Conservation (phyloP, 2,329 filamentous ascomycete species). For the Colletotrichum magnum region DNA sequence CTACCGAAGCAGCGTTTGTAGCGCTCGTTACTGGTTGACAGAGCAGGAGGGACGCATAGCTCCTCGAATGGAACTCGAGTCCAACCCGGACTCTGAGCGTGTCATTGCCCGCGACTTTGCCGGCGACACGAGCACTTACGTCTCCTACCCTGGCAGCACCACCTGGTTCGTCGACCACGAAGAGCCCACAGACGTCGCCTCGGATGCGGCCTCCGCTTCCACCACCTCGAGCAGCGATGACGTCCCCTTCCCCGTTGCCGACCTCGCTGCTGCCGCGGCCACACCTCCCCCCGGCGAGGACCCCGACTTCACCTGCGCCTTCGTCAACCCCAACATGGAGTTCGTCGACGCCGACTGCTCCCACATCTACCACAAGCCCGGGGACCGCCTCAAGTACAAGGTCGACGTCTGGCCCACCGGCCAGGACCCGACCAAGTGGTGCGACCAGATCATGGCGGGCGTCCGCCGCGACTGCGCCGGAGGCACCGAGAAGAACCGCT, state of each 20-base stretch:
- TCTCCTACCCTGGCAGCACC: neutral
- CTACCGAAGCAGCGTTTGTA: conserved; percentile 28
- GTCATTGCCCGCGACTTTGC: neutral
- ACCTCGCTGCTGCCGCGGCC: neutral
- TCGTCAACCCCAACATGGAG: neutral
- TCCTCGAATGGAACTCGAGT: neutral
- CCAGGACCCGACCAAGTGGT: conserved; percentile 19
- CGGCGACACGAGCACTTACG: neutral
- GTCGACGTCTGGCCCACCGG: conserved; percentile 20
- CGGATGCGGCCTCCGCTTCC: no score
- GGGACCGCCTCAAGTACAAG: conserved; percentile 15
- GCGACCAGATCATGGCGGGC: neutral
- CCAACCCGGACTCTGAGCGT: neutral
- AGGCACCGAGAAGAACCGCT: neutral
- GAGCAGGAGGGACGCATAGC: neutral
- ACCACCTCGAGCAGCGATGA: no score
- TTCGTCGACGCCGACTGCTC: conserved; percentile 9
- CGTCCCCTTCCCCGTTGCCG: neutral
- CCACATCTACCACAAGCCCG: neutral
- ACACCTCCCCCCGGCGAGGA: conserved; percentile 13
- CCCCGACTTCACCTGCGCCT: conserved; percentile 15
- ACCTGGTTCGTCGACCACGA: neutral
- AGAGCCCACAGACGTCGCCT: no score
- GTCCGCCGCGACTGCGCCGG: conserved; percentile 3
- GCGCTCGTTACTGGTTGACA: conserved; percentile 1